These are phyloP conservation scores for Linnemannia zychae DNA, from an alignment of 192 early-diverging fungal genomes.

Conservation along the genomic window DNA sequence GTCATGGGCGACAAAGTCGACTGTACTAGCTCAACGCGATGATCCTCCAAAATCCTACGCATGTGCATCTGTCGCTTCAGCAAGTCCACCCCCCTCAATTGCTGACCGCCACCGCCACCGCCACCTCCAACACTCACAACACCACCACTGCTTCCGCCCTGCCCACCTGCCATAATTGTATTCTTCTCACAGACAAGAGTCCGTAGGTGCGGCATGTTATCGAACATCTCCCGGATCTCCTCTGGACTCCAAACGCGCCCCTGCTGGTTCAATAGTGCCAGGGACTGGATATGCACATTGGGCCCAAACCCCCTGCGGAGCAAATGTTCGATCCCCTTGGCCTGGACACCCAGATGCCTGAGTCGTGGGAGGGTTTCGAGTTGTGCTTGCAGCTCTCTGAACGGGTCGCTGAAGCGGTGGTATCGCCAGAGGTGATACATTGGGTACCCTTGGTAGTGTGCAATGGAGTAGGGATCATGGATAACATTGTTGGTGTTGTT, in stretches of 20 bases:
- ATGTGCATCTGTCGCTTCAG: conserved; percentile 9
- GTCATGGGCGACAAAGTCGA: conserved; percentile 11
- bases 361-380: conserved; percentile 40
- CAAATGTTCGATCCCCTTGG: conserved; percentile 48
- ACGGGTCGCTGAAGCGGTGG: conserved; percentile 28
- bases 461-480: conserved; percentile 34
- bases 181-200: conserved; percentile 41
- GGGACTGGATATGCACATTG: conserved; percentile 27
- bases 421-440: conserved; percentile 51
- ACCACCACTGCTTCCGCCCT: not conserved
- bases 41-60: not conserved
- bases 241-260: conserved; percentile 34
- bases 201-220: conserved; percentile 28
- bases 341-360: conserved; percentile 33
- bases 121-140: not conserved
- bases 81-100: not conserved
- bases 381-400: conserved; percentile 29
- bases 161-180: conserved; percentile 21
- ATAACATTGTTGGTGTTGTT: conserved; percentile 28
- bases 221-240: conserved; percentile 32
- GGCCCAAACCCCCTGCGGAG: conserved; percentile 42
- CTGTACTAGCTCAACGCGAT: conserved; percentile 27
- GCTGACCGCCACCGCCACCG: not conserved
- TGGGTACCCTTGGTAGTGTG: conserved; percentile 46
- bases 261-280: conserved; percentile 44